Base-by-base conservation (phyloP, 805 yeast species). In the Myxozyma udenii region DNA sequence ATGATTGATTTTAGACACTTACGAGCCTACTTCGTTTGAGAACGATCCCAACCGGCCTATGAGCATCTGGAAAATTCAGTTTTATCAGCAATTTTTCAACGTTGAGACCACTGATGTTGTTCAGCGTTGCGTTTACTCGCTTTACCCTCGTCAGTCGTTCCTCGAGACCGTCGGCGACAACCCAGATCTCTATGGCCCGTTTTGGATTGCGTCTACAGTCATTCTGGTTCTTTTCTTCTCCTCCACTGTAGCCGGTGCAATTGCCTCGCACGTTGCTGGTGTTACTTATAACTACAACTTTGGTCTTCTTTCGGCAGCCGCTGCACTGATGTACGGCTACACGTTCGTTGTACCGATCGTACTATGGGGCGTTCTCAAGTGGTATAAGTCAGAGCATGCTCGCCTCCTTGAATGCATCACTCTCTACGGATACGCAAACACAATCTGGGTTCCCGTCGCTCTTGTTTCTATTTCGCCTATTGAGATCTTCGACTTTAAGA, bases 131-230 rank as follows among this genome's bases (percentile, higher is more conserved):
- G 64, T 72, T 22, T 64, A 73, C 50, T 80, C 89, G 0, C 57
- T 83, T 37, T 83, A 85, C 60, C 85, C 90, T 62, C 68, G 58
- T 55, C 64, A 67, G 14, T 61, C 63, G 24, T 60, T 62, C 16
- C 64, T 62, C 5, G 72, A 67, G 30, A 74, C 68, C 56, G 59
- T 72, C 60, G 72, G 73, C 41, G 74, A 74, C 36, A 73, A 74
- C 14, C 79, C 84, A 2, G 98, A 90, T 63, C 70, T 90, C 47
- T 91, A 88, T 66, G 96, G 96, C 0, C 85, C 95, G 5, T 72
- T 88, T 18, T 90, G 98, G 98, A 81, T 90, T 40, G 85, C 91
- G 11, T 88, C 89, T 0, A 84, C 95, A 0, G 78, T 87, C 44
- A 80, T 87, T 0, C 79, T 86, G 58, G 71, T 83, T 28, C 74